Evolutionary conservation across 129 eudicot genomes (phyloP).

Genomic region (Flaveria ramosissima): DNA sequence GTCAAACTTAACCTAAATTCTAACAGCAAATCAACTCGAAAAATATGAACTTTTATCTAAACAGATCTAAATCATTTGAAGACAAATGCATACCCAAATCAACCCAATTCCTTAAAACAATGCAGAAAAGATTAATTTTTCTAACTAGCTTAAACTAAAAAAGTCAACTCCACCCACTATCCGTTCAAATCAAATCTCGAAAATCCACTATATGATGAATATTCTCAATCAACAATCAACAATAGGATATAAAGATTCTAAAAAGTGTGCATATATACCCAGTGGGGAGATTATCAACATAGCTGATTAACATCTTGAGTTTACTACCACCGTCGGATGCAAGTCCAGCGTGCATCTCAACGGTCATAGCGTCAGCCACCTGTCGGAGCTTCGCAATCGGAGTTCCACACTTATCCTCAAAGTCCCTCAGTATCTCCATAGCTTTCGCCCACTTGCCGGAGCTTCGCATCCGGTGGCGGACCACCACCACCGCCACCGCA

Average conservation of each 20-base stretch:
- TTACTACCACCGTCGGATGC: conserved; percentile 96
- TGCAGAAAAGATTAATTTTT: not conserved
- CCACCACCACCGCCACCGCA: conserved; percentile 74
- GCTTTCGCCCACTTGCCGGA: conserved; percentile 66
- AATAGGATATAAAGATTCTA: not conserved
- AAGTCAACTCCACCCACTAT: conserved; percentile 25
- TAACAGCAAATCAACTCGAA: not conserved
- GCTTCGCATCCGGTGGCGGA: conserved; percentile 67
- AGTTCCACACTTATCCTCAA: conserved; percentile 69
- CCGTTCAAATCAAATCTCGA: conserved; percentile 29
- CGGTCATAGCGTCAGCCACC: conserved; percentile 94
- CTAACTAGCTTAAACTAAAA: conserved; percentile 10
- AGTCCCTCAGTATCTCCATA: conserved; percentile 66
- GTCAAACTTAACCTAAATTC: conserved; percentile 19
- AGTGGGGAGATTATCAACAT: conserved; percentile 90
- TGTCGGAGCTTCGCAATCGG: conserved; percentile 69
- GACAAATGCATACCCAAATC: conserved; percentile 21
- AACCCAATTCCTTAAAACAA: not conserved
- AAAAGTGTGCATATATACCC: conserved; percentile 48
- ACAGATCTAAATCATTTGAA: conserved; percentile 8
- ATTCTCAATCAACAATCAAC: conserved; percentile 20
- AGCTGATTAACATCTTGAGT: conserved; percentile 97
- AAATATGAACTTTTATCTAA: not conserved
- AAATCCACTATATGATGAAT: conserved; percentile 24
- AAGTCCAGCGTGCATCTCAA: conserved; percentile 98